These are phyloP conservation scores for Antitrichia curtipendula DNA, from an alignment of 225 moss, liverwort and hornwort genomes.

Conservation along the genomic window DNA sequence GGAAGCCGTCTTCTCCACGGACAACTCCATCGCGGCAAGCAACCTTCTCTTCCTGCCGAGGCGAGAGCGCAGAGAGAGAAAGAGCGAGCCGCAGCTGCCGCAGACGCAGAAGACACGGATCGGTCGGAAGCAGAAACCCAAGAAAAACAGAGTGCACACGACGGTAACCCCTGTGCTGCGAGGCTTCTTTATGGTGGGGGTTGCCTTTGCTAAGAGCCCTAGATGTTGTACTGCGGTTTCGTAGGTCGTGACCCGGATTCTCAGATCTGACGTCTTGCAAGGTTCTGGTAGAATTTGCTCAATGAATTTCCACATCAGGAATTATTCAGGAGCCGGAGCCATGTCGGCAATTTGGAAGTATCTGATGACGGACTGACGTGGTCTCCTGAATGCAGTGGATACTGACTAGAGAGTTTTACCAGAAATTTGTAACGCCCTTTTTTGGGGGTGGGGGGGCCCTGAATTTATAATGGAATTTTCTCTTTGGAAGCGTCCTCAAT, in stretches of 20 bases:
- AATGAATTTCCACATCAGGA: not conserved
- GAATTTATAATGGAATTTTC: not conserved
- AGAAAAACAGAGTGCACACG: not conserved
- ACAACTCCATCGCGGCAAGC: constrained; percentile 39
- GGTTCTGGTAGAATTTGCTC: not conserved
- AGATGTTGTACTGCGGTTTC: too few relatives aligned
- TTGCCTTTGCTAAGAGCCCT: not conserved
- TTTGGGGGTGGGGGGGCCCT: too few relatives aligned
- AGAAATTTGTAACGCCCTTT: not conserved
- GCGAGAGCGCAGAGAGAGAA: not conserved
- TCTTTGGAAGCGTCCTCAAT: too few relatives aligned
- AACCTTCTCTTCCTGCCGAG: not conserved
- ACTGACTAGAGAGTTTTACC: too few relatives aligned
- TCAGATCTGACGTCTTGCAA: not conserved
- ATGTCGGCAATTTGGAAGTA: not conserved
- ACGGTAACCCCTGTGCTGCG: too few relatives aligned
- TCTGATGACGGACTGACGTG: not conserved
- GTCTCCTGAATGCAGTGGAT: not conserved
- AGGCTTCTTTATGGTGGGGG: not conserved
- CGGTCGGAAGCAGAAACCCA: not conserved
- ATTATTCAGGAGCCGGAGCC: not conserved
- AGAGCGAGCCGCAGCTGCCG: not conserved
- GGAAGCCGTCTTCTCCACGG: constrained; percentile 74
- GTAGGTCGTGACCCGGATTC: not conserved
- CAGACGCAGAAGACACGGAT: not conserved